Percentiles rank a stretch among this genome's conserved stretches.
phyloP scores from a whole-genome alignment of 2,329 filamentous ascomycete genomes.

The Sporothrix dimorphospora region DNA sequence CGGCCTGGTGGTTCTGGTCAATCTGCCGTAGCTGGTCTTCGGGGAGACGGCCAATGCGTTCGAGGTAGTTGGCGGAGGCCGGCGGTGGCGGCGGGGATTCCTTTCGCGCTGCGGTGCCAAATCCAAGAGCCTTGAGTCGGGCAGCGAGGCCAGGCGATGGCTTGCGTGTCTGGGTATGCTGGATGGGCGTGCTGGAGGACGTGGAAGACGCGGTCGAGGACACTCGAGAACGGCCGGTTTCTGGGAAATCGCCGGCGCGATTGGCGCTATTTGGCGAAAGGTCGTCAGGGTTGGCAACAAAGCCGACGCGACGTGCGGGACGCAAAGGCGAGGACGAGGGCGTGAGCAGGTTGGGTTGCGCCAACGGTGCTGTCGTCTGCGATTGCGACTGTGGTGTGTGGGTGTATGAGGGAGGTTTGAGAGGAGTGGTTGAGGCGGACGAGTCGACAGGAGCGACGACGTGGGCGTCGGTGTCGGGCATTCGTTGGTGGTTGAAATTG shows the following conservation, averaged over 20 bases:
- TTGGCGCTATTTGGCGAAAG: background rate
- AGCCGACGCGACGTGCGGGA: slow-evolving; percentile 31
- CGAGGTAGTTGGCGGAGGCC: slow-evolving; percentile 41
- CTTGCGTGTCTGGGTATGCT: slow-evolving; percentile 51
- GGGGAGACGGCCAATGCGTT: slow-evolving; percentile 67
- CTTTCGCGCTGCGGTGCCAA: slow-evolving; percentile 51
- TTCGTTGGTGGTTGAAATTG: slow-evolving; percentile 33
- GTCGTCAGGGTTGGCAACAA: background rate
- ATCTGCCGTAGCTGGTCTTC: slow-evolving; percentile 71
- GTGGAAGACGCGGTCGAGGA: slow-evolving; percentile 35
- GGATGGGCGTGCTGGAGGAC: slow-evolving; percentile 3
- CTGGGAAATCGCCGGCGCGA: background rate
- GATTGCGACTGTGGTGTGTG: background rate
- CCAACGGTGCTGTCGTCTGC: slow-evolving; percentile 10
- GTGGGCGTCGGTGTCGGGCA: slow-evolving; percentile 29
- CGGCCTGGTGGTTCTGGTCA: slow-evolving; percentile 66
- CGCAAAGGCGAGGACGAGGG: slow-evolving; percentile 31
- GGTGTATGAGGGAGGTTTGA: slow-evolving; percentile 30
- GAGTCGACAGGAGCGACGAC: slow-evolving; percentile 23
- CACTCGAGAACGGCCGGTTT: slow-evolving; percentile 24
- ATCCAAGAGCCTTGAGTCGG: slow-evolving; percentile 66
- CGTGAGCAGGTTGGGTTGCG: slow-evolving; percentile 13
- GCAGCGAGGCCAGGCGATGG: slow-evolving; percentile 67
- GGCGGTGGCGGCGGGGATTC: slow-evolving; percentile 44
- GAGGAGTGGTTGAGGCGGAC: slow-evolving; percentile 2